These are phyloP conservation scores for Coemansia sp. DNA, from an alignment of 192 early-diverging fungal species.

Conservation along the genomic window DNA sequence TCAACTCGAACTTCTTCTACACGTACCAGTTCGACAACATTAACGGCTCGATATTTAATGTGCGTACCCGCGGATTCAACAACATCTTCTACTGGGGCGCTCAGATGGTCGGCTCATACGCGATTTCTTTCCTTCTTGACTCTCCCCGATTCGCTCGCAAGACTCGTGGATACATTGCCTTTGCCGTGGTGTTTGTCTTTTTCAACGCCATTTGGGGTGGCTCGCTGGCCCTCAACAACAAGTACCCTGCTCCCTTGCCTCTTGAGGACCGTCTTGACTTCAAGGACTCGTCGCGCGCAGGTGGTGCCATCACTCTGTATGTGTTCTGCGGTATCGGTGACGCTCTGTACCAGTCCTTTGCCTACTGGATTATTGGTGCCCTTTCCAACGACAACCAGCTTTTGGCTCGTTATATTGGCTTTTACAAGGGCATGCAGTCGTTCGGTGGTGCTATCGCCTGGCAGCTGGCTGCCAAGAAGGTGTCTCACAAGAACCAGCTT, in stretches of 20 bases:
- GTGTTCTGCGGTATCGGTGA: slow-evolving; percentile 78
- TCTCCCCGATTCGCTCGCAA: slow-evolving; percentile 58
- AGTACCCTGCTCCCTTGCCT: slow-evolving; percentile 44
- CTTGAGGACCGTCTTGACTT: slow-evolving; percentile 53
- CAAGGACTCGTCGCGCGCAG: slow-evolving; percentile 54
- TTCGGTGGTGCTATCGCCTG: slow-evolving; percentile 74
- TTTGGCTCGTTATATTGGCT: slow-evolving; percentile 77
- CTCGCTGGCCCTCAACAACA: slow-evolving; percentile 65
- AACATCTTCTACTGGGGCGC: slow-evolving; percentile 82
- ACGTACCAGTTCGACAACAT: slow-evolving; percentile 78
- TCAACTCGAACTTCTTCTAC: slow-evolving; percentile 89
- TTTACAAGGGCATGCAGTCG: slow-evolving; percentile 93
- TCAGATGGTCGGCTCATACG: slow-evolving; percentile 76
- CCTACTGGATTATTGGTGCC: slow-evolving; percentile 89
- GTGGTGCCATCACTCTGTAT: slow-evolving; percentile 71
- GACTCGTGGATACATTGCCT: slow-evolving; percentile 67
- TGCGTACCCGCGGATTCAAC: slow-evolving; percentile 80
- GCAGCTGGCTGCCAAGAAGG: slow-evolving; percentile 67
- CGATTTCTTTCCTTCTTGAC: slow-evolving; percentile 74
- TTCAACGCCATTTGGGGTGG: slow-evolving; percentile 72
- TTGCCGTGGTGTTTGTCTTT: slow-evolving; percentile 53
- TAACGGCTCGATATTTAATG: slow-evolving; percentile 73
- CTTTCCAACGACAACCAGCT: slow-evolving; percentile 80
- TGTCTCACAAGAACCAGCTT: slow-evolving; percentile 54
- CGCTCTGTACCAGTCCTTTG: slow-evolving; percentile 80